Evolutionary conservation across 805 yeast species (phyloP).

Genomic region (Wickerhamiella australiensis): DNA sequence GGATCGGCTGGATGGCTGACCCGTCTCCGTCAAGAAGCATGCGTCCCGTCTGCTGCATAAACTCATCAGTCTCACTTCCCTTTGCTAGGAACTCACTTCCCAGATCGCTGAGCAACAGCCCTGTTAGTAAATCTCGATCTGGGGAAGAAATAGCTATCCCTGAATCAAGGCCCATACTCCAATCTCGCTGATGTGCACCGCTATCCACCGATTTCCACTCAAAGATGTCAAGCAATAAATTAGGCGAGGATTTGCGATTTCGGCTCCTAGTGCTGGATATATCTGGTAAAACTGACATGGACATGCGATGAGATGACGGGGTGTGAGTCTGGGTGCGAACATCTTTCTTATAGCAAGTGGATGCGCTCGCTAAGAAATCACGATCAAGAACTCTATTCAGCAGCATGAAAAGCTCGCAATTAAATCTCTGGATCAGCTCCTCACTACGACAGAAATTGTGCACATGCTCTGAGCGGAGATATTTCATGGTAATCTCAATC

Average conservation of each 20-base stretch:
- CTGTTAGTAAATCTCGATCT: constrained; percentile 3
- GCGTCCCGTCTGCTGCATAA: constrained; percentile 24
- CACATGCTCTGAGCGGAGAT: constrained; percentile 25
- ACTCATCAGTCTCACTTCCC: constrained; percentile 29
- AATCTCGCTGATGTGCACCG: not conserved
- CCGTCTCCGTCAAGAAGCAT: constrained; percentile 24
- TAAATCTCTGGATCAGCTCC: constrained; percentile 28
- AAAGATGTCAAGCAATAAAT: constrained; percentile 13
- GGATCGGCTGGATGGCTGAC: constrained; percentile 15
- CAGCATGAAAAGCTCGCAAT: constrained; percentile 27
- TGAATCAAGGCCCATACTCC: constrained; percentile 10
- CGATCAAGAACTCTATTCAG: constrained; percentile 26
- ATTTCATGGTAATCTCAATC: constrained; percentile 24
- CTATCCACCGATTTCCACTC: constrained; percentile 12
- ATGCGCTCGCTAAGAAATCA: constrained; percentile 18
- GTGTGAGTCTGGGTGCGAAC: constrained; percentile 14
- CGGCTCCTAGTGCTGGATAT: constrained; percentile 5
- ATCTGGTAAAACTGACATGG: constrained; percentile 15
- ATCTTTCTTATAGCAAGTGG: constrained; percentile 21
- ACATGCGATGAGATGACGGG: constrained; percentile 13
- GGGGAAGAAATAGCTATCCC: not conserved
- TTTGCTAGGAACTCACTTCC: constrained; percentile 22
- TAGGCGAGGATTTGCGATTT: constrained; percentile 14
- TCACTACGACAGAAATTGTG: constrained; percentile 29
- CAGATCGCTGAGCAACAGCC: constrained; percentile 26